Percentiles rank a stretch among this genome's conserved stretches.
These are phyloP conservation scores for Moringa oleifera DNA, from an alignment of 345 rosid genomes.

Conservation along the genomic window DNA sequence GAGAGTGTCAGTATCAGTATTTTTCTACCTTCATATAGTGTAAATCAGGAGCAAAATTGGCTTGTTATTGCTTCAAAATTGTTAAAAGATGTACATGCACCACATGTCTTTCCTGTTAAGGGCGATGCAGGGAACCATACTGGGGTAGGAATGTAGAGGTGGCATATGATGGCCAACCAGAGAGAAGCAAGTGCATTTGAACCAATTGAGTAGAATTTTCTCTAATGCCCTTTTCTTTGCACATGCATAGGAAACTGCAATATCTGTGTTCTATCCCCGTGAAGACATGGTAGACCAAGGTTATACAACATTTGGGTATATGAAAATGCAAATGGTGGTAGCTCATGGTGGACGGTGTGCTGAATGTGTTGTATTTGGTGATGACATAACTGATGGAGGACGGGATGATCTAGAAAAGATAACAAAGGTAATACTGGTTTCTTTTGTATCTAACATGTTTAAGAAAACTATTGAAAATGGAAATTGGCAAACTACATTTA, in stretches of 20 bases:
- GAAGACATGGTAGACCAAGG: conserved; percentile 97
- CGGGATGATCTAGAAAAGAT: conserved; percentile 87
- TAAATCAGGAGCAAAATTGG: too few species aligned
- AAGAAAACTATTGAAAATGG: not conserved
- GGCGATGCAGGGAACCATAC: not conserved
- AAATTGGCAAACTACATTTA: not conserved
- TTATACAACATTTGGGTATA: conserved; percentile 92
- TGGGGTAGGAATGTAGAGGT: too few species aligned
- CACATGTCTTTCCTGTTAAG: not conserved
- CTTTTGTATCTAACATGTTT: not conserved
- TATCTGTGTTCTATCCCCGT: conserved; percentile 90
- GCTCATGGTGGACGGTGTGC: conserved; percentile 99
- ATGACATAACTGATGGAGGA: conserved; percentile 92
- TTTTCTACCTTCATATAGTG: too few species aligned
- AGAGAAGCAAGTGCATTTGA: too few species aligned
- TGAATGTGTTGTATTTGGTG: conserved; percentile 74
- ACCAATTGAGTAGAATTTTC: too few species aligned
- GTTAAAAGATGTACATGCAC: too few species aligned
- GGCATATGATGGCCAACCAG: too few species aligned
- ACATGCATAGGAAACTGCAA: conserved; percentile 73
- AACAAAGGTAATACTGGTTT: conserved; percentile 54
- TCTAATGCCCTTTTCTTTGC: not conserved
- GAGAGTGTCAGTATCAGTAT: too few species aligned
- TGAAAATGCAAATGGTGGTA: conserved; percentile 99
- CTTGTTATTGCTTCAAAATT: not conserved